Base-by-base conservation (phyloP, 371 early-diverging fungal genomes). In the Mucor circinelloides region DNA sequence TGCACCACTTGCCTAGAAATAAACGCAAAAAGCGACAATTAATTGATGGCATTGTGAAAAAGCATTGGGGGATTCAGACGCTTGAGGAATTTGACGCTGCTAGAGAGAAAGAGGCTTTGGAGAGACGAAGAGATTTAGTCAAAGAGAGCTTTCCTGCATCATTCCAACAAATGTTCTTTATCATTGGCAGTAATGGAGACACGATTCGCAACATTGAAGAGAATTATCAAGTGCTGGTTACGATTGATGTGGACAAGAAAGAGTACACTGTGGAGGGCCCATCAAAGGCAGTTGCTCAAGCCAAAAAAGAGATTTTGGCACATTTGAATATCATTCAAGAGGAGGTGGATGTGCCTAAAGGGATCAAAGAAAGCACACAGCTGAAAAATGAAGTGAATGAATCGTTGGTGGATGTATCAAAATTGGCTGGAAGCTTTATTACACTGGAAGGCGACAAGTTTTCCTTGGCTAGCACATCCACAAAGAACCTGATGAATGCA, bases 101-200 rank as follows among this genome's bases (percentile, higher is more conserved):
- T 15, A 15, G 70, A 2, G 30, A 40, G 12, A 34, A 72, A 30
- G 70, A 72, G 42, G 62, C 57, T 28, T 30, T 30, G 21, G 48
- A 58, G 15, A 59, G 38, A 23, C 32, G 58, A 17, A 48, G n/a
- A 28, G 36, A 70, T 36, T 12, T 31, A 7, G 55, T 73, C 0
- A 64, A 40, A 32, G 42, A 66, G 1, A 58, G 50, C 8, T 65
- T 74, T 25, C 67, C 74, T 48, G 63, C 72, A 23, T 46, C 69
- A 3, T 54, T 59, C 2, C 67, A 75, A 9, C 73, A 80, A 28
- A 38, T 80, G 38, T 80, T 80, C 38, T 80, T 80, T 28, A 63
- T 76, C 36, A 71, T 80, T 59, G 71, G 71, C 10, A 76, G 76
- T 15, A 72, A 80, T 56, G 81, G 78, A 7, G 57, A 60, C 6